Percentiles rank a stretch among this genome's conserved stretches.
phyloP scores from a whole-genome alignment of 129 eudicot species.

The Lactuca saligna region DNA sequence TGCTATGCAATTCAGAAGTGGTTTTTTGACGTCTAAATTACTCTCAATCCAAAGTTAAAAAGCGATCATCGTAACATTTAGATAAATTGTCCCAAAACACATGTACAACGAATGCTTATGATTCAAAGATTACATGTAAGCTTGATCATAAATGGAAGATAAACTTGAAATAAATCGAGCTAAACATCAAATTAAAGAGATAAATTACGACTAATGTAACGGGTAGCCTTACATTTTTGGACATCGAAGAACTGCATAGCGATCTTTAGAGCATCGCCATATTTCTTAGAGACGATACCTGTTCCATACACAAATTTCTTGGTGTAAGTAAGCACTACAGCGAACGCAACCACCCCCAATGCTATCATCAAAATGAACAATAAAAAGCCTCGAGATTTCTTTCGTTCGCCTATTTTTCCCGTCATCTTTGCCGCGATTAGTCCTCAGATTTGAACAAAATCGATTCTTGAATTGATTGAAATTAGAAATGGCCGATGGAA shows the following conservation, averaged over 20 bases:
- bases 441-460: background rate
- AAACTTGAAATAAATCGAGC: background rate
- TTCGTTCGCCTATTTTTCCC: constrained; percentile 22
- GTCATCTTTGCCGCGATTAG: background rate
- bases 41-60: too few species aligned
- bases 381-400: constrained; percentile 31
- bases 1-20: too few species aligned
- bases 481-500: background rate
- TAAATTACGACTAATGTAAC: background rate
- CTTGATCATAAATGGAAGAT: background rate
- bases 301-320: constrained; percentile 55
- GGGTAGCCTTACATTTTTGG: constrained; percentile 54
- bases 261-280: constrained; percentile 54
- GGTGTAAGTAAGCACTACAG: constrained; percentile 19
- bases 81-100: too few species aligned
- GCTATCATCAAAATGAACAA: constrained; percentile 36
- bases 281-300: constrained; percentile 46
- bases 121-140: background rate
- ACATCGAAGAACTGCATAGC: constrained; percentile 73
- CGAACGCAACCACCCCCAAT: constrained; percentile 33
- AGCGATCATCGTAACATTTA: too few species aligned
- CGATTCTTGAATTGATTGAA: background rate
- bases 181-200: background rate
- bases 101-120: too few species aligned
- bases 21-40: too few species aligned